These are phyloP conservation scores for Boletus reticulatus DNA, from an alignment of 768 basidiomycete genomes.

Conservation along the genomic window DNA sequence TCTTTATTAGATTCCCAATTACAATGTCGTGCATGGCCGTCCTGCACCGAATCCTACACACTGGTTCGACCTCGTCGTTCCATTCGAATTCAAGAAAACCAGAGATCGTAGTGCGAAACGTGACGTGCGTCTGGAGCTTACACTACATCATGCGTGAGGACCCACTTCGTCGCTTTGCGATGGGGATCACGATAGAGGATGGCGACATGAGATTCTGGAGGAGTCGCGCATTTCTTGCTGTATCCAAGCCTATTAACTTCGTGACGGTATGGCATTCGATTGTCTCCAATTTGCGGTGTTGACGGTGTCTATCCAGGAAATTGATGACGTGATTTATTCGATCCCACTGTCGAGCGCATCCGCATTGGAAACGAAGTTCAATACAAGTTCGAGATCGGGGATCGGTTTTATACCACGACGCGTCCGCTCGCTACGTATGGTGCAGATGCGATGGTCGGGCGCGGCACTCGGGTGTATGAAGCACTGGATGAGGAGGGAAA, in stretches of 20 bases:
- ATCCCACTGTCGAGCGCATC: background rate
- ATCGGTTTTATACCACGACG: background rate
- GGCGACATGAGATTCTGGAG: slow-evolving; percentile 25
- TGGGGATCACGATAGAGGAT: slow-evolving; percentile 30
- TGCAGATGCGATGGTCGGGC: background rate
- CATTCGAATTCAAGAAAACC: too few relatives aligned
- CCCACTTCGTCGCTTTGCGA: slow-evolving; percentile 18
- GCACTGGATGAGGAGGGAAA: background rate
- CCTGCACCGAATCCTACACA: too few relatives aligned
- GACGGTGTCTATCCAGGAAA: background rate
- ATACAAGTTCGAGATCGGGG: background rate
- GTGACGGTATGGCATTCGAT: background rate
- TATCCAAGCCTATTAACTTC: slow-evolving; percentile 1
- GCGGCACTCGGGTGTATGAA: background rate
- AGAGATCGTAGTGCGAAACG: too few relatives aligned
- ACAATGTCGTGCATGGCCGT: too few relatives aligned
- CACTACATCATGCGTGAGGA: slow-evolving; percentile 28
- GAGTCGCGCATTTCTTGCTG: background rate
- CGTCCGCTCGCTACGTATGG: background rate
- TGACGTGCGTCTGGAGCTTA: slow-evolving; percentile 10
- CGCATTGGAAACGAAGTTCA: background rate
- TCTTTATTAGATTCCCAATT: too few relatives aligned
- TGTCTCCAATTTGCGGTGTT: background rate
- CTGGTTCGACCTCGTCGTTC: too few relatives aligned
- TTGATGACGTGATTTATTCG: background rate